A percentile compares a stretch with the other conserved stretches of the same genome.
These are phyloP conservation scores for Fusarium vanettenii DNA, from an alignment of 2,329 filamentous ascomycete genomes.

Conservation along the genomic window DNA sequence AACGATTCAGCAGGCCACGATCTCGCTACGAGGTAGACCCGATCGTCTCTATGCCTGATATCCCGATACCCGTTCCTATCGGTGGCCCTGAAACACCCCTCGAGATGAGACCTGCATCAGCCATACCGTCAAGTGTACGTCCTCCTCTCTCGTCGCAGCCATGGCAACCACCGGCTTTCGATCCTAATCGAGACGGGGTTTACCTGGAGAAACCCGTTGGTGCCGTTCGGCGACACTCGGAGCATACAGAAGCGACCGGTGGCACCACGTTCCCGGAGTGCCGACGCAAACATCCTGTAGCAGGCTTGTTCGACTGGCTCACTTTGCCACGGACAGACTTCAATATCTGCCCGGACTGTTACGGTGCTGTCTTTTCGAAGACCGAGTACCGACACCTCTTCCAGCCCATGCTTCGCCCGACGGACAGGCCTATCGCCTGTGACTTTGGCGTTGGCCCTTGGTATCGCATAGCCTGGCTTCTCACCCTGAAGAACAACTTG, in stretches of 20 bases:
- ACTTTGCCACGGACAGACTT: constrained; percentile 79
- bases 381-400: constrained; percentile 78
- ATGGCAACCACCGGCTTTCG: constrained; percentile 61
- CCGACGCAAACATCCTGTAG: constrained; percentile 70
- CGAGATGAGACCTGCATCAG: constrained; percentile 32
- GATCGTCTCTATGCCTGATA: constrained; percentile 39
- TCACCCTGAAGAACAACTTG: constrained; percentile 77
- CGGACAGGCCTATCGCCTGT: constrained; percentile 73
- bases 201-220: constrained; percentile 55
- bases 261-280: constrained; percentile 72
- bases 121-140: constrained; percentile 40
- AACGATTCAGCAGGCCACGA: constrained; percentile 32
- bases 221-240: constrained; percentile 65
- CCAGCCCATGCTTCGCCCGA: constrained; percentile 65
- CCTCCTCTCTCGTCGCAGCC: constrained; percentile 42
- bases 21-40: constrained; percentile 35
- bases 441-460: constrained; percentile 83
- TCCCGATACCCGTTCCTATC: constrained; percentile 39
- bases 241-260: constrained; percentile 48
- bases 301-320: constrained; percentile 82
- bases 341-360: constrained; percentile 86
- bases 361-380: constrained; percentile 73
- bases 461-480: constrained; percentile 86
- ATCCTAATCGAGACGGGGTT: constrained; percentile 51
- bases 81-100: constrained; percentile 38